Conservation (phyloP, 1,284 basidiomycete species). For the Pholiota adiposa region DNA sequence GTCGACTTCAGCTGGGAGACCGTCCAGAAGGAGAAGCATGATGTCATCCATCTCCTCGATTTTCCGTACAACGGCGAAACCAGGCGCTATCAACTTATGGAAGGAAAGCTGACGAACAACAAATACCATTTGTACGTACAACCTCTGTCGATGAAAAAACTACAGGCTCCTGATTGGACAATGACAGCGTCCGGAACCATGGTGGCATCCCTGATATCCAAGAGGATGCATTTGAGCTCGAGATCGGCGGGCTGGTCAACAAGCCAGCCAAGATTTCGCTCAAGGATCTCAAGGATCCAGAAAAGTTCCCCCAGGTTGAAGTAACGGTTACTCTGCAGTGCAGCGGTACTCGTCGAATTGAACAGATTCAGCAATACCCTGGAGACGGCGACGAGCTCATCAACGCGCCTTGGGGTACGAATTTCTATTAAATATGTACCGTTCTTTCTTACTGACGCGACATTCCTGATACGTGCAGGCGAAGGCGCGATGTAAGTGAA, state of each 20-base stretch:
- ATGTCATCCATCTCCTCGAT: conserved; percentile 16
- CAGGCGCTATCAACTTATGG: conserved; percentile 10
- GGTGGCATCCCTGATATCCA: conserved; percentile 16
- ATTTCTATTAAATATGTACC: neutral
- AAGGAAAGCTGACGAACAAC: conserved; percentile 12
- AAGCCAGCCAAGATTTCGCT: conserved; percentile 16
- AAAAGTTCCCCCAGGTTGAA: conserved; percentile 14
- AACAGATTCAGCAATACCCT: conserved; percentile 17
- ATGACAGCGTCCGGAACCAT: conserved; percentile 16
- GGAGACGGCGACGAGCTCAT: conserved; percentile 20
- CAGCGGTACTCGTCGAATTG: conserved; percentile 19
- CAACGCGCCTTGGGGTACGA: conserved; percentile 17
- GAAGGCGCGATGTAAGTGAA: conserved; percentile 11
- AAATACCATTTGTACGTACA: conserved; percentile 2
- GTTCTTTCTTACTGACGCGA: neutral
- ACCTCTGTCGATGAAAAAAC: neutral
- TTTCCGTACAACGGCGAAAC: conserved; percentile 20
- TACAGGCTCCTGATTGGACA: neutral
- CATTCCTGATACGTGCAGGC: neutral
- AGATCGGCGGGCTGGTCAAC: conserved; percentile 17
- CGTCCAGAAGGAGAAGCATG: conserved; percentile 18
- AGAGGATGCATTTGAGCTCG: conserved; percentile 15
- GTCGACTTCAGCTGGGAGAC: conserved; percentile 16
- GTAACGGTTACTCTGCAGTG: conserved; percentile 18
- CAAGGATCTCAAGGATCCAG: conserved; percentile 15